phyloP scores from a whole-genome alignment of 371 early-diverging fungal species.

The Mortierella sp. region DNA sequence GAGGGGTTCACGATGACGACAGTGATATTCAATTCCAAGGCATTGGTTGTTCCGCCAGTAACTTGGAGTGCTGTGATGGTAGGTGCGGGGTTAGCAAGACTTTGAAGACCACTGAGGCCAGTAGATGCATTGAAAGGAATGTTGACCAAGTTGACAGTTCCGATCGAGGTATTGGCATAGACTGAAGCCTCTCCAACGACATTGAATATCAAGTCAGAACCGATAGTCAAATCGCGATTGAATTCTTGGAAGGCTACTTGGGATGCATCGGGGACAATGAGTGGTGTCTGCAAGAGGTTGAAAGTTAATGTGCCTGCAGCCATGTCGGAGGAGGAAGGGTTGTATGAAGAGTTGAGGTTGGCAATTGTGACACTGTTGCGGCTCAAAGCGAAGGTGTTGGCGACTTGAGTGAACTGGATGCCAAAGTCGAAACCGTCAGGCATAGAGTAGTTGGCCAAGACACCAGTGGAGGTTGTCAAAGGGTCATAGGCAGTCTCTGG shows the following conservation, averaged over 20 bases:
- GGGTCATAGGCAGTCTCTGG: slow-evolving; percentile 65
- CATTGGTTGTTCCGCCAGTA: slow-evolving; percentile 57
- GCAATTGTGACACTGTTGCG: slow-evolving; percentile 63
- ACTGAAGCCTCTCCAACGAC: slow-evolving; percentile 64
- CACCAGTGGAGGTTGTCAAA: slow-evolving; percentile 60
- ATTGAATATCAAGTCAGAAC: slow-evolving; percentile 59
- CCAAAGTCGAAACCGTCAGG: slow-evolving; percentile 71
- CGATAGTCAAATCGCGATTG: slow-evolving; percentile 61
- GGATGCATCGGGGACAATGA: slow-evolving; percentile 58
- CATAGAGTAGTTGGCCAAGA: slow-evolving; percentile 65
- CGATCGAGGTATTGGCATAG: slow-evolving; percentile 64
- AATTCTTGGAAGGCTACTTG: slow-evolving; percentile 62
- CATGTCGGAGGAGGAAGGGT: slow-evolving; percentile 62
- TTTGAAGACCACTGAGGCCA: slow-evolving; percentile 64
- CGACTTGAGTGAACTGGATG: slow-evolving; percentile 63
- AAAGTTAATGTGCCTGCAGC: slow-evolving; percentile 63
- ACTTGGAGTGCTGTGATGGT: slow-evolving; percentile 65
- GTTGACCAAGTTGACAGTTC: slow-evolving; percentile 61
- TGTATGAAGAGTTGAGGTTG: slow-evolving; percentile 58
- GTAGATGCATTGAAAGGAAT: slow-evolving; percentile 67
- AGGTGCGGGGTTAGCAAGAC: slow-evolving; percentile 63
- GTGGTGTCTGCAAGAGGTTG: slow-evolving; percentile 57
- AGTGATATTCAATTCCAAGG: slow-evolving; percentile 55
- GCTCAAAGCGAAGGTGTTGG: slow-evolving; percentile 64
- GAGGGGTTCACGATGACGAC: slow-evolving; percentile 68